Evolutionary conservation across 352 stramenopile genomes (phyloP), one percentile per base, ranked within the genome.

Genomic region (Peronospora farinosa): DNA sequence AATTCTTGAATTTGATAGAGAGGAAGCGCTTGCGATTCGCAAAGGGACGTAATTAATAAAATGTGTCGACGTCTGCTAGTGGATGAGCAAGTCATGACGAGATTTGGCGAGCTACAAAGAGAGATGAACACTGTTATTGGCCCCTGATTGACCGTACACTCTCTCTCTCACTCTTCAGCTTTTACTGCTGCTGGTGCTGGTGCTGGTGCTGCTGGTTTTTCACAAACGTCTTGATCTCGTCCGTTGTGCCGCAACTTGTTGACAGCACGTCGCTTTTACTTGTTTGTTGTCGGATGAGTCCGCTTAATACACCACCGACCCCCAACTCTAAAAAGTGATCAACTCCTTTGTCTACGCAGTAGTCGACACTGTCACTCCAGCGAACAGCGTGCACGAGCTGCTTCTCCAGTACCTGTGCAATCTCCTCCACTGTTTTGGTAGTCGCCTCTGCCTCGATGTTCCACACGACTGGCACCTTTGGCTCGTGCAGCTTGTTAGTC

Each of bases 311-410:
- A 19, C 74, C 69, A 11, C 78, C 81, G 15, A 75, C 72, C 10
- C 84, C 84, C 13, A 90, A 32, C 41, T 94, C 84, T 2, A 94
- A 23, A 41, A 94, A 94, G 21, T 66, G 54, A 25, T 33, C 47
- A 21, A 76, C 60, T 13, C 63, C 62, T 2, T 70, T 47, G n/a
- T 51, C 65, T 25, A 88, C n/a, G 36, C 77, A 88, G 17, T 69
- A 78, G 35, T 89, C 79, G n/a, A 94, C 61, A 53, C 78, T 89
- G 40, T 87, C 65, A 43, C 78, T 89, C 84, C 84, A 94, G 25
- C 62, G 69, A 32, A 94, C 84, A 25, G 81, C 69, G 1, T 59
- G 47, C 25, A 81, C 68, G 31, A 92, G 72, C 60, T 94, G 84
- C 46, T 73, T 30, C 48, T 68, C 66, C 37, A 91, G 57, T 28